A percentile compares a stretch with the other conserved stretches of the same genome.
Evolutionary conservation across 2,329 filamentous ascomycete species (phyloP).

Genomic region (Akanthomyces uredinophilus): DNA sequence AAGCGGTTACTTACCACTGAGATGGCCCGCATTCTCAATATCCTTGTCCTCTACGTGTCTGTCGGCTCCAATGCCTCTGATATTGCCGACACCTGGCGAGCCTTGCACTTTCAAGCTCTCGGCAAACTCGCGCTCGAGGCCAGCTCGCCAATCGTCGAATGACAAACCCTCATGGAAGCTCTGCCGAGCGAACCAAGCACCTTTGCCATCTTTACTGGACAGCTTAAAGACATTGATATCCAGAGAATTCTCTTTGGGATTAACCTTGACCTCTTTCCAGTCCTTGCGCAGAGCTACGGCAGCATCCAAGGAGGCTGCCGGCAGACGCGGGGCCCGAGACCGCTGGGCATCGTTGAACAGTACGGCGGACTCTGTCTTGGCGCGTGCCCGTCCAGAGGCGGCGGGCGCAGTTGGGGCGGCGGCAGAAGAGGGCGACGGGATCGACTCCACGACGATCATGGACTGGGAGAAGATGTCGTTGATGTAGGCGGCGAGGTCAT

Average conservation of each 20-base stretch:
- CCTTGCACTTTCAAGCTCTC: slow-evolving; percentile 69
- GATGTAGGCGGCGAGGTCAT: slow-evolving; percentile 50
- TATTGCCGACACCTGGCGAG: slow-evolving; percentile 65
- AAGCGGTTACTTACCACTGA: slow-evolving; percentile 48
- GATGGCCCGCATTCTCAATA: slow-evolving; percentile 53
- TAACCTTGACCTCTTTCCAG: slow-evolving; percentile 82
- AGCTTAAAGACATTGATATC: slow-evolving; percentile 77
- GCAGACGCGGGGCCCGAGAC: slow-evolving; percentile 35
- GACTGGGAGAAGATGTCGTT: slow-evolving; percentile 58
- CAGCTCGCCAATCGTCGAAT: slow-evolving; percentile 73
- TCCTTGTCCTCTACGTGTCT: slow-evolving; percentile 60
- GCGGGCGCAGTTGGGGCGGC: slow-evolving; percentile 38
- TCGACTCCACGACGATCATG: slow-evolving; percentile 69
- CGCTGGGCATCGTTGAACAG: slow-evolving; percentile 46
- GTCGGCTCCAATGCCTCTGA: slow-evolving; percentile 83
- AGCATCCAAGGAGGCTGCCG: slow-evolving; percentile 42
- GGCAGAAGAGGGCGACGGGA: slow-evolving; percentile 46
- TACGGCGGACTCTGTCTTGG: slow-evolving; percentile 48
- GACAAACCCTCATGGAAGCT: slow-evolving; percentile 75
- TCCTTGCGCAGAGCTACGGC: slow-evolving; percentile 63
- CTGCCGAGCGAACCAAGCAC: slow-evolving; percentile 82
- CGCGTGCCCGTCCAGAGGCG: slow-evolving; percentile 42
- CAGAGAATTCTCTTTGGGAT: slow-evolving; percentile 66
- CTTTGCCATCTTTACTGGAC: slow-evolving; percentile 70
- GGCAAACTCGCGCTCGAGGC: slow-evolving; percentile 72